Evolutionary conservation across 768 basidiomycete genomes (phyloP).

Genomic region (Mycena galericulata): DNA sequence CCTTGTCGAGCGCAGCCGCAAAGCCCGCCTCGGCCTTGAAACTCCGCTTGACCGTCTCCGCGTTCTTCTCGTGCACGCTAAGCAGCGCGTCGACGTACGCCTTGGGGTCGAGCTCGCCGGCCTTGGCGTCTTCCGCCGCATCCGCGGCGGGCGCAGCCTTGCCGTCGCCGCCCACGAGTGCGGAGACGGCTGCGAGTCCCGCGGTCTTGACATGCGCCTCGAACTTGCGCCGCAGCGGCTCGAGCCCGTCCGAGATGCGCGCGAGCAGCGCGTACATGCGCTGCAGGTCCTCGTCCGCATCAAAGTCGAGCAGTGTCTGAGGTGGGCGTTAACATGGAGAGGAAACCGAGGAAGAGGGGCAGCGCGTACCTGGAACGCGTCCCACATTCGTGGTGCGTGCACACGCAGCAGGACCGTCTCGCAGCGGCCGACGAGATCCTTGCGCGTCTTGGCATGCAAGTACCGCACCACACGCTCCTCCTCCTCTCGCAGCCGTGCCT

Average conservation of each 20-base stretch:
- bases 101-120: constrained; percentile 86
- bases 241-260: constrained; percentile 90
- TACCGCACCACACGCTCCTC: constrained; percentile 97
- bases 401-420: constrained; percentile 92
- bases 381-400: constrained; percentile 88
- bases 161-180: constrained; percentile 60
- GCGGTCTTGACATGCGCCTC: constrained; percentile 95
- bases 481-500: constrained; percentile 91
- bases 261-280: constrained; percentile 96
- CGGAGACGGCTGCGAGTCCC: constrained; percentile 84
- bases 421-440: constrained; percentile 82
- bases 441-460: constrained; percentile 89
- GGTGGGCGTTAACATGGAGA: neutral
- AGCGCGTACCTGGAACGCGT: constrained; percentile 82
- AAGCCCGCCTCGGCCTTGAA: constrained; percentile 85
- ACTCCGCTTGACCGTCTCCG: constrained; percentile 86
- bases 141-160: constrained; percentile 39
- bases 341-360: neutral
- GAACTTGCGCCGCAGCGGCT: constrained; percentile 91
- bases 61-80: constrained; percentile 93
- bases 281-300: constrained; percentile 94
- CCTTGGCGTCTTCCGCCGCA: constrained; percentile 59
- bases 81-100: constrained; percentile 94
- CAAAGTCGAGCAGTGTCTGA: constrained; percentile 80
- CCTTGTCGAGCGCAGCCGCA: constrained; percentile 92